phyloP scores from a whole-genome alignment of 106 monocot species.

The Apostasia ramifera region DNA sequence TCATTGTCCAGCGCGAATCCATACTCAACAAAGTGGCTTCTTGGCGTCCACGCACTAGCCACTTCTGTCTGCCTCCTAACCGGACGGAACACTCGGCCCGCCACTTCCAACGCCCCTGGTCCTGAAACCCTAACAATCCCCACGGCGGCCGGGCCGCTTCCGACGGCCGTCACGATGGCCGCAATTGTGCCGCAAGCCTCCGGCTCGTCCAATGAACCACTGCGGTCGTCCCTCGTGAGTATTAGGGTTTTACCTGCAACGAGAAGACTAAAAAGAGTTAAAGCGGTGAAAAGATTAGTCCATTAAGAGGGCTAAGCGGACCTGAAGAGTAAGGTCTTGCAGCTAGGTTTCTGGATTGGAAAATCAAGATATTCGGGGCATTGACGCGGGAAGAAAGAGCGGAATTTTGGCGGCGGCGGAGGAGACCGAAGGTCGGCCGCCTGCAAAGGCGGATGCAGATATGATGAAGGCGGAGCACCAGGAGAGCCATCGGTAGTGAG shows the following conservation, averaged over 20 bases:
- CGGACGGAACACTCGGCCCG: conserved; percentile 60
- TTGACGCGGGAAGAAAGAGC: neutral
- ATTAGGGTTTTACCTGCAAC: conserved; percentile 21
- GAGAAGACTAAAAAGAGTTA: neutral
- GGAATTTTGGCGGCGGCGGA: conserved; percentile 26
- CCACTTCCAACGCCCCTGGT: conserved; percentile 45
- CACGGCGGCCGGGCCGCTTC: conserved; percentile 76
- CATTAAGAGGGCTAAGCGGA: conserved; percentile 2
- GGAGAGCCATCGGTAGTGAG: neutral
- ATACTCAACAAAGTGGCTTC: conserved; percentile 83
- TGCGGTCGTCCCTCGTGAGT: conserved; percentile 38
- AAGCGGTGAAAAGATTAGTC: neutral
- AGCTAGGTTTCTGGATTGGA: conserved; percentile 11
- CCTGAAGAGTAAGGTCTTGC: conserved; percentile 12
- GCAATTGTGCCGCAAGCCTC: conserved; percentile 54
- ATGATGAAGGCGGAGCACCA: neutral
- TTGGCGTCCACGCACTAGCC: conserved; percentile 47
- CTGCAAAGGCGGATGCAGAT: neutral
- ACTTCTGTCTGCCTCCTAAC: conserved; percentile 18
- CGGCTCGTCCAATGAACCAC: conserved; percentile 1
- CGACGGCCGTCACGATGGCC: conserved; percentile 80
- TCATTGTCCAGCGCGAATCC: conserved; percentile 50
- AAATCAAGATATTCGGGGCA: conserved; percentile 3
- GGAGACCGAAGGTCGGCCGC: conserved; percentile 10
- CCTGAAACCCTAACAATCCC: conserved; percentile 87